Percentiles rank a stretch among this genome's conserved stretches.
Evolutionary conservation across 2,329 filamentous ascomycete genomes (phyloP).

Genomic region (Amauroascus verrucosus): DNA sequence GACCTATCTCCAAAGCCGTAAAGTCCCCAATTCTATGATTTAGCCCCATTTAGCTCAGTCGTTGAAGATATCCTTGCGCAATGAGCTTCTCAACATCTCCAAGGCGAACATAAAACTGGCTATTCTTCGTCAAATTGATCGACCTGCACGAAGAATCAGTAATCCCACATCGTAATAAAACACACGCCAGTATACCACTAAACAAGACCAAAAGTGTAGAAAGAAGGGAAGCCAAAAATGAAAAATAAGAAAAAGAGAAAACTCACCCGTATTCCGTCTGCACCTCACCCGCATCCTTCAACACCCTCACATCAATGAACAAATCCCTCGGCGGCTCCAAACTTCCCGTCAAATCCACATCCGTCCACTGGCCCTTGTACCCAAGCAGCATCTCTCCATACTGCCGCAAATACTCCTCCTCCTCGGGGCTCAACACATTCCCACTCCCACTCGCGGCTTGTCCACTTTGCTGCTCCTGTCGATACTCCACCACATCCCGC

Average conservation of each 20-base stretch:
- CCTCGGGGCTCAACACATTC: slow-evolving; percentile 82
- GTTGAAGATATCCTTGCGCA: slow-evolving; percentile 87
- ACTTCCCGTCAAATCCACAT: slow-evolving; percentile 89
- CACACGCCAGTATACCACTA: slow-evolving; percentile 10
- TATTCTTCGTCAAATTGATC: slow-evolving; percentile 95
- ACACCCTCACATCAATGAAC: slow-evolving; percentile 90
- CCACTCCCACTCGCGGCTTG: slow-evolving; percentile 33
- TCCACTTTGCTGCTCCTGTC: not conserved
- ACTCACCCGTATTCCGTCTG: slow-evolving; percentile 95
- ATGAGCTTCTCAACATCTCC: slow-evolving; percentile 93
- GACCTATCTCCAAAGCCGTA: no score
- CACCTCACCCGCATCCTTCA: slow-evolving; percentile 96
- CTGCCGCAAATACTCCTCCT: slow-evolving; percentile 89
- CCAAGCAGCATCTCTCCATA: slow-evolving; percentile 89
- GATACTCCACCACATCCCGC: slow-evolving; percentile 19
- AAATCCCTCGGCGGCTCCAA: slow-evolving; percentile 88
- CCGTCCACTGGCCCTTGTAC: slow-evolving; percentile 97
- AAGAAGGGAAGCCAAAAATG: not conserved
- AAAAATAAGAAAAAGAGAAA: no score
- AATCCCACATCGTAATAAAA: slow-evolving; percentile 6
- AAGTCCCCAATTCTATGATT: not conserved
- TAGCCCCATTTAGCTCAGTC: slow-evolving; percentile 54
- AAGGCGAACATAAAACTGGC: slow-evolving; percentile 92
- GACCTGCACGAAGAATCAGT: slow-evolving; percentile 48
- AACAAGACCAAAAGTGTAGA: slow-evolving; percentile 3